Evolutionary conservation across 805 yeast genomes (phyloP), one percentile per base, ranked within the genome.

Genomic region (Candida peoriensis): DNA sequence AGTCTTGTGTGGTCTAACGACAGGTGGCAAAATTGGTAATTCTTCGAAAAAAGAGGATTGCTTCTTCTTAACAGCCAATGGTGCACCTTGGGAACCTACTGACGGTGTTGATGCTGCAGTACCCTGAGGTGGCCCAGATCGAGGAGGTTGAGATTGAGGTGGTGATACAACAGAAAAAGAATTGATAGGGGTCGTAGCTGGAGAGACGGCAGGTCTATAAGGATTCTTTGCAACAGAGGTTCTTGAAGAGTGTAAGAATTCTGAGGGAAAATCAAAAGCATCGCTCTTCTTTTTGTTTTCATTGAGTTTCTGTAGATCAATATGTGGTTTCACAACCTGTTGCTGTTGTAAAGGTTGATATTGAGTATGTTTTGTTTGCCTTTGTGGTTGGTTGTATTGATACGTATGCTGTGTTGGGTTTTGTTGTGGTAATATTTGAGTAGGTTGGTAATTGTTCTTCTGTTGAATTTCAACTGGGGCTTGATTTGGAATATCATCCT

Each of bases 201-300:
- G 28, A 28, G 31, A 21, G 27, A 5, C 37, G 21, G 13, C 35
- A 30, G 32, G 38, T 27, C 32, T 32, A 17, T 27, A 23, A 5
- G 30, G 28, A 21, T 33, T 34, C 12, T 26, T 27, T 8, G 22
- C 9, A 12, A n/a, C n/a, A n/a, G n/a, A n/a, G n/a, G n/a, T n/a
- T n/a, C n/a, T n/a, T n/a, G n/a, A n/a, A n/a, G n/a, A n/a, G n/a
- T 69, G 59, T 10, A 80, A 58, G 28, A 82, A 52, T 29, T 67
- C 75, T 15, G 64, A 60, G 1, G 90, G 90, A 48, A 82, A 80
- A 50, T 82, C 93, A 47, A 80, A 82, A 0, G 88, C 87, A 58
- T 81, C 86, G n/a, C 79, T 72, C 52, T 76, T 78, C 47, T 72
- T 70, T 54, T 78, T 78, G 25, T 63, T 63, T n/a, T 57, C 58